Percentiles rank a stretch among this genome's conserved stretches.
Evolutionary conservation across 2,329 filamentous ascomycete genomes (phyloP).

Genomic region (Ophiostoma piceae): DNA sequence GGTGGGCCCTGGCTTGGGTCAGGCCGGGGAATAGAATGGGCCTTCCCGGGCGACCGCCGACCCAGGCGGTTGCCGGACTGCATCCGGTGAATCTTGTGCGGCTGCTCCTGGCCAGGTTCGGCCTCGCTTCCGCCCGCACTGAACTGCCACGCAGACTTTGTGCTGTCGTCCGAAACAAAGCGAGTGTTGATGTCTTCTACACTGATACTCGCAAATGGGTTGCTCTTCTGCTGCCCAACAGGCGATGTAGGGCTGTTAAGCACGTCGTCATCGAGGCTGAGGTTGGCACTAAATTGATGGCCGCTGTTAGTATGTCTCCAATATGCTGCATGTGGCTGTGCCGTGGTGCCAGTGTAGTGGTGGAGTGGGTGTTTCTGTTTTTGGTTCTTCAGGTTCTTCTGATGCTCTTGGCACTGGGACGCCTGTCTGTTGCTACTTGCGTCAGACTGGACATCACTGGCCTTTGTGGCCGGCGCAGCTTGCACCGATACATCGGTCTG

Average conservation of each 20-base stretch:
- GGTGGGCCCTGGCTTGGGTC: constrained; percentile 17
- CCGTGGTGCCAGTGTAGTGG: constrained; percentile 8
- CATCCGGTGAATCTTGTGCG: constrained; percentile 35
- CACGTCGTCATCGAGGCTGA: constrained; percentile 42
- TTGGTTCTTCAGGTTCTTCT: not conserved
- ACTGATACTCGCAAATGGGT: constrained; percentile 45
- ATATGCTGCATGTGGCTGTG: not conserved
- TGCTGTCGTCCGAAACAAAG: constrained; percentile 49
- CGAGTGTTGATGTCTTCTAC: constrained; percentile 58
- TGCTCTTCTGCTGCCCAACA: constrained; percentile 15
- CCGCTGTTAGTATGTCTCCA: constrained; percentile 25
- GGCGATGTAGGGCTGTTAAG: constrained; percentile 33
- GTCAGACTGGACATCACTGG: not conserved
- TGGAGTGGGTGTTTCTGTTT: not conserved
- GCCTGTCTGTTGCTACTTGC: not conserved
- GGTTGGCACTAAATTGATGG: constrained; percentile 46
- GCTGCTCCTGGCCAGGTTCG: constrained; percentile 28
- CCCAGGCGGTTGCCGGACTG: constrained; percentile 40
- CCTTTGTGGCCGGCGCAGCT: not conserved
- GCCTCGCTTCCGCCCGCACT: constrained; percentile 42
- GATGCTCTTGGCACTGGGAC: not conserved
- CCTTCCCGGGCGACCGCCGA: constrained; percentile 36
- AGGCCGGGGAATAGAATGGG: constrained; percentile 2
- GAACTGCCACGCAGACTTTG: constrained; percentile 45
- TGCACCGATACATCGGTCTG: not conserved